A percentile compares a stretch with the other conserved stretches of the same genome.
Conservation (phyloP, 2,329 filamentous ascomycete genomes). For the Cercospora berteroae region DNA sequence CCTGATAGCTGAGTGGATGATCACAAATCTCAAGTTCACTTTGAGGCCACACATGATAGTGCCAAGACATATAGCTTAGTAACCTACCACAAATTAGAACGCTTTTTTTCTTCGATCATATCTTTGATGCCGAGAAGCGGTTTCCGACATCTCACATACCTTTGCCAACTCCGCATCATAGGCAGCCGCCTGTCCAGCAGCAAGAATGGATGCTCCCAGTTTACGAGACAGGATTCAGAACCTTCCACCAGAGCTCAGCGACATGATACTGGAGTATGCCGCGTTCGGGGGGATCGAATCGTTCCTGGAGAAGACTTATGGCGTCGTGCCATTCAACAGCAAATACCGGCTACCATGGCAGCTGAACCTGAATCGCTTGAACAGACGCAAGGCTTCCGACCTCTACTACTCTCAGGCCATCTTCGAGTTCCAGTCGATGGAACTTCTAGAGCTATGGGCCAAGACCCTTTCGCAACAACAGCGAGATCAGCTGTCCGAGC, state of each 20-base stretch:
- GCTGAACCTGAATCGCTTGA: conserved; percentile 1
- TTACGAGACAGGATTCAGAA: not conserved
- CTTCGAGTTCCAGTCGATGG: not conserved
- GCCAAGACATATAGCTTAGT: not conserved
- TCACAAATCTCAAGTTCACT: not conserved
- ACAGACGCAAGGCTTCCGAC: not conserved
- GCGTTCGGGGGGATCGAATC: not conserved
- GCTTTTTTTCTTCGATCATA: not conserved
- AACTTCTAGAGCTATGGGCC: not conserved
- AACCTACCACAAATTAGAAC: not conserved
- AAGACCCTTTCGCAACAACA: not conserved
- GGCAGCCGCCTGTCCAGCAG: not conserved
- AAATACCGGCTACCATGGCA: conserved; percentile 4
- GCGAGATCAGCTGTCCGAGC: not conserved
- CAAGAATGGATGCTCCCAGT: not conserved
- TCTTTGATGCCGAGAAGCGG: not conserved
- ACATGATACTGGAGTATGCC: not conserved
- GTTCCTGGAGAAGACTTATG: not conserved
- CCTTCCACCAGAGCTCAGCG: not conserved
- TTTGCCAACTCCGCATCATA: not conserved
- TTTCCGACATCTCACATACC: not conserved
- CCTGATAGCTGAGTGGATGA: too few relatives aligned
- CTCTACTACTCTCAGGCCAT: not conserved
- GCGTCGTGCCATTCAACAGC: not conserved
- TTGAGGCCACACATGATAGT: not conserved